A percentile compares a stretch with the other conserved stretches of the same genome.
phyloP scores from a whole-genome alignment of 805 yeast species.

The Saccharomycopsis fermentans region DNA sequence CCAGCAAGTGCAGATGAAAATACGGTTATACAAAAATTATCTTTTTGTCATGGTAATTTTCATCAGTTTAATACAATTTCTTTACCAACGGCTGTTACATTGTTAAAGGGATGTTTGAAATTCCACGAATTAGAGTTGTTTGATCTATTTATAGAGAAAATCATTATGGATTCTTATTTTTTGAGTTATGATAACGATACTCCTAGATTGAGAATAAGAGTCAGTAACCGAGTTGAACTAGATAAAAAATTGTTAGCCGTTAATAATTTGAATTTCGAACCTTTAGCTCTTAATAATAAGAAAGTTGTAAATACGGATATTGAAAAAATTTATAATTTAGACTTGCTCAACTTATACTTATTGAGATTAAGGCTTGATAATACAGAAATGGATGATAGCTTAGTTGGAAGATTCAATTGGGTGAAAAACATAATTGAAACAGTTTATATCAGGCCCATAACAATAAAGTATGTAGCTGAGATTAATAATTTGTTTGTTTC shows the following conservation, averaged over 20 bases:
- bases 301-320: not conserved
- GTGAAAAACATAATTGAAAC: not conserved
- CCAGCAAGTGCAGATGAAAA: not conserved
- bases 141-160: not conserved
- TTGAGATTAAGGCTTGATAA: not conserved
- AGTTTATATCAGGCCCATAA: constrained; percentile 4
- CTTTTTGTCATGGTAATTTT: not conserved
- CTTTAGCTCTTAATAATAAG: not conserved
- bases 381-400: not conserved
- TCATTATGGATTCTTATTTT: constrained; percentile 2
- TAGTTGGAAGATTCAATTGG: constrained; percentile 1
- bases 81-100: not conserved
- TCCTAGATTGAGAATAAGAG: not conserved
- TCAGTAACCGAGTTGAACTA: not conserved
- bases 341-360: not conserved
- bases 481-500: constrained; percentile 4
- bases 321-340: not conserved
- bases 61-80: not conserved
- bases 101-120: not conserved
- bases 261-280: constrained; percentile 3
- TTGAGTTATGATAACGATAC: not conserved
- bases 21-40: not conserved
- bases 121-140: constrained; percentile 1
- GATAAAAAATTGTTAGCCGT: not conserved
- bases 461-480: not conserved